A percentile compares a stretch with the other conserved stretches of the same genome.
Evolutionary conservation across 2,329 filamentous ascomycete species (phyloP).

Genomic region (Thielaviopsis musarum): DNA sequence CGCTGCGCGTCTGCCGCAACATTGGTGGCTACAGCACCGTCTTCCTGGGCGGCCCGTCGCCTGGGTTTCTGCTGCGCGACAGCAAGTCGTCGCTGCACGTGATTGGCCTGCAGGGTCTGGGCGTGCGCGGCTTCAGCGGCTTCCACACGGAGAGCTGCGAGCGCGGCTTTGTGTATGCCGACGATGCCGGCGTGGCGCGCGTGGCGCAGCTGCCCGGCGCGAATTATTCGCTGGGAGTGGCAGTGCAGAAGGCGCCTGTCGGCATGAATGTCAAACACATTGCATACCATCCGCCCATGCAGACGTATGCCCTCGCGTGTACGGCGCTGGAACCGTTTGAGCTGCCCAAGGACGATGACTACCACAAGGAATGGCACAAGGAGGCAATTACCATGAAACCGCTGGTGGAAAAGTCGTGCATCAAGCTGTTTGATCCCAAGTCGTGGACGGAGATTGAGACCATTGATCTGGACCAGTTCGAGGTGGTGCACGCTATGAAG

Average conservation of each 20-base stretch:
- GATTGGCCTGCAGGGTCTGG: conserved; percentile 50
- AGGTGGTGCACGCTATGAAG: conserved; percentile 67
- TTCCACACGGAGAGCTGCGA: conserved; percentile 67
- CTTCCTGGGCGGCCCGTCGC: conserved; percentile 64
- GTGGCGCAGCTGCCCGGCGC: conserved; percentile 52
- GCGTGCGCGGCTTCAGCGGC: conserved; percentile 53
- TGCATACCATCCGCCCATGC: conserved; percentile 58
- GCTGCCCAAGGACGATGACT: conserved; percentile 71
- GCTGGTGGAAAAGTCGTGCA: conserved; percentile 48
- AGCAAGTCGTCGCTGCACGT: conserved; percentile 61
- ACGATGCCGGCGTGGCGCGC: conserved; percentile 53
- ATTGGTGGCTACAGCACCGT: conserved; percentile 67
- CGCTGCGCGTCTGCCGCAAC: conserved; percentile 42
- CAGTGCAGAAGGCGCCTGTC: conserved; percentile 54
- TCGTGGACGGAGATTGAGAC: conserved; percentile 68
- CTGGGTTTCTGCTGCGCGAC: conserved; percentile 69
- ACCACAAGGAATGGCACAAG: conserved; percentile 62
- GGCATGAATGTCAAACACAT: conserved; percentile 55
- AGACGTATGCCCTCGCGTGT: conserved; percentile 62
- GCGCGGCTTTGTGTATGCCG: conserved; percentile 67
- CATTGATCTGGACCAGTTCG: conserved; percentile 53
- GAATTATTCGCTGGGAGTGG: conserved; percentile 60
- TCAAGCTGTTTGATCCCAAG: conserved; percentile 64
- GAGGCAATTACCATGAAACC: conserved; percentile 51
- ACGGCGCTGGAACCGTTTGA: conserved; percentile 55